These are phyloP conservation scores for Diaporthe citrichinensis DNA, from an alignment of 2,329 filamentous ascomycete species.

Conservation along the genomic window DNA sequence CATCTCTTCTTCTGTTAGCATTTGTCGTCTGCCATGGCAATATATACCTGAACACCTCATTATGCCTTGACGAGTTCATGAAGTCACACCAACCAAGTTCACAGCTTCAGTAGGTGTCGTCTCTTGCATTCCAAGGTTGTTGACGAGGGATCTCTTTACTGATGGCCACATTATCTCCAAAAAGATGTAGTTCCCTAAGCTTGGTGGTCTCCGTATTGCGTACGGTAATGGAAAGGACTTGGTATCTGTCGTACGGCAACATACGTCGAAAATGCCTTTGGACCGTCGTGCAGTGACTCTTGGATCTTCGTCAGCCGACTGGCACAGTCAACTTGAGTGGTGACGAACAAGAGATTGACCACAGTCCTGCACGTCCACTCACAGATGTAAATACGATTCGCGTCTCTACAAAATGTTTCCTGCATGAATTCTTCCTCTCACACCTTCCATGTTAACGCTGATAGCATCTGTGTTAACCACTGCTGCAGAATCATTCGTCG, in stretches of 20 bases:
- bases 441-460: not conserved
- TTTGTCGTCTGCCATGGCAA: too few relatives aligned
- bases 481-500: not conserved
- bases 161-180: not conserved
- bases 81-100: not conserved
- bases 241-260: too few relatives aligned
- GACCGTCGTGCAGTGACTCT: not conserved
- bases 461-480: not conserved
- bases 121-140: too few relatives aligned
- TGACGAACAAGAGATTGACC: not conserved
- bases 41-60: too few relatives aligned
- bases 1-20: too few relatives aligned
- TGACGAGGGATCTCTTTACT: not conserved
- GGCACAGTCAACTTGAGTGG: not conserved
- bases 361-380: not conserved
- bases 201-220: too few relatives aligned
- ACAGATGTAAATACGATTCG: fast-evolving
- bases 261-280: too few relatives aligned
- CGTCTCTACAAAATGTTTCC: not conserved
- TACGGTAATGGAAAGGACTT: too few relatives aligned
- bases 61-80: too few relatives aligned
- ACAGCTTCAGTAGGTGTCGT: not conserved
- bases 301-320: not conserved
- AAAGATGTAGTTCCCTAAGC: not conserved
- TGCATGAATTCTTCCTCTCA: not conserved